phyloP scores from a whole-genome alignment of 768 basidiomycete species.

The Phaffia tasmanica region DNA sequence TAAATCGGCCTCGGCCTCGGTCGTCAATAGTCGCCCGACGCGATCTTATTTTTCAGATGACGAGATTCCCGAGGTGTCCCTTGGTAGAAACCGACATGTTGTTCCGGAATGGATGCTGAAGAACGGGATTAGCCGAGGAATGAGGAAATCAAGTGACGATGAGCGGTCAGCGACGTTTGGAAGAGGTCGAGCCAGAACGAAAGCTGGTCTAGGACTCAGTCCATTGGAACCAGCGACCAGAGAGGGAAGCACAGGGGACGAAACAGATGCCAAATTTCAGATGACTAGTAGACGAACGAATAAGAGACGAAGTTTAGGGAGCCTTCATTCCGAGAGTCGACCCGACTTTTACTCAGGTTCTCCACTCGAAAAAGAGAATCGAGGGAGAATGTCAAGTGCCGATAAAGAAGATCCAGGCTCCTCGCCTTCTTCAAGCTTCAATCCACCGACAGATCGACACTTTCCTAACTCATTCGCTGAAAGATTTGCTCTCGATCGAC shows the following conservation, averaged over 20 bases:
- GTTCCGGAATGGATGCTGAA: constrained; percentile 81
- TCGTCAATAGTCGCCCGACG: constrained; percentile 7
- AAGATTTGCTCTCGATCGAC: background rate
- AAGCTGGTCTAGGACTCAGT: background rate
- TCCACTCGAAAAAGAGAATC: background rate
- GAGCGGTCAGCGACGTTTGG: background rate
- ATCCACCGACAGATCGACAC: constrained; percentile 8
- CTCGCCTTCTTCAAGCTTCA: constrained; percentile 2
- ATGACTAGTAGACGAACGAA: no score
- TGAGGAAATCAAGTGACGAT: constrained; percentile 25
- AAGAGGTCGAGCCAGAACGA: constrained; percentile 2
- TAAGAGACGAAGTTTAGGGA: no score
- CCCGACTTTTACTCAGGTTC: background rate
- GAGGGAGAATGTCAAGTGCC: background rate
- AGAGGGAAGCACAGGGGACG: background rate
- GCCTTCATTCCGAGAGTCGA: no score
- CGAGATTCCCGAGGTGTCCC: constrained; percentile 85
- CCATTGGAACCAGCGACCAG: background rate
- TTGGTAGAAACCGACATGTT: constrained; percentile 91
- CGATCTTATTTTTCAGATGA: constrained; percentile 34
- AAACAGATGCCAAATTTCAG: background rate
- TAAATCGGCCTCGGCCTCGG: constrained; percentile 28
- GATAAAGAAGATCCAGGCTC: constrained; percentile 8
- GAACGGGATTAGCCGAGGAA: constrained; percentile 30
- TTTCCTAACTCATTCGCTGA: background rate